Conservation (phyloP, 176 grass and related monocot species). For the Musa acuminata region DNA sequence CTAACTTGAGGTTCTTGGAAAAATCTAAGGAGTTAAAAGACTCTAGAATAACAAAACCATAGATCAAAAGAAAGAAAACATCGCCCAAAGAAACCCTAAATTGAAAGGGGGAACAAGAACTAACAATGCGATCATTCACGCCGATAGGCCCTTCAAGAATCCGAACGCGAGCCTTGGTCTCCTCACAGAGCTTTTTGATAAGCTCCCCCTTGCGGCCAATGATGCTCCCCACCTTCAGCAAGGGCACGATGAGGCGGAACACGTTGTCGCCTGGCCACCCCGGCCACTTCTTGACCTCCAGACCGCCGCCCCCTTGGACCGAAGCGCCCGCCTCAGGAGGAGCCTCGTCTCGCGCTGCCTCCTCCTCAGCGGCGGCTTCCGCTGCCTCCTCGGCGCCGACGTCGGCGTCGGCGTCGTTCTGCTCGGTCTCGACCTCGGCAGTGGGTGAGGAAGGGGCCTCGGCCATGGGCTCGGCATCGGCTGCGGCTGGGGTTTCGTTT, state of each 20-base stretch:
- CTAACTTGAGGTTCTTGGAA: neutral
- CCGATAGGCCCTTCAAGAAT: conserved; percentile 73
- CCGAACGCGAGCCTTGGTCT: conserved; percentile 77
- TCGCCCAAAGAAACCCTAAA: neutral
- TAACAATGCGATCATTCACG: conserved; percentile 75
- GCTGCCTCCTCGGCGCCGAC: neutral
- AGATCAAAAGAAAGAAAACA: neutral
- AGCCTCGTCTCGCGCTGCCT: neutral
- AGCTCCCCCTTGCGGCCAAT: conserved; percentile 90
- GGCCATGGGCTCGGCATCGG: neutral
- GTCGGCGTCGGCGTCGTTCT: conserved; percentile 23
- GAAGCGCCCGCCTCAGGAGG: conserved; percentile 1
- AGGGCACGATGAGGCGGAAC: conserved; percentile 70
- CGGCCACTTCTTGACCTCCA: conserved; percentile 59
- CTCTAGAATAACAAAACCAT: too few species aligned
- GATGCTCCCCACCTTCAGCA: conserved; percentile 85
- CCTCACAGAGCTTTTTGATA: conserved; percentile 86
- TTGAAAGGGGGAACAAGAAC: conserved; percentile 4
- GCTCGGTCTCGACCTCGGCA: conserved; percentile 3
- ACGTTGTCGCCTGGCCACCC: conserved; percentile 90
- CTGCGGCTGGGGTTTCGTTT: too few species aligned
- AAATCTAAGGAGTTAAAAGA: neutral
- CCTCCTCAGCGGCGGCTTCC: neutral
- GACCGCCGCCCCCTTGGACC: conserved; percentile 19
- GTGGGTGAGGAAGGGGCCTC: neutral